Evolutionary conservation across 495 filamentous ascomycete species (phyloP), one percentile per base, ranked within the genome.

Genomic region (Tuber indicum): DNA sequence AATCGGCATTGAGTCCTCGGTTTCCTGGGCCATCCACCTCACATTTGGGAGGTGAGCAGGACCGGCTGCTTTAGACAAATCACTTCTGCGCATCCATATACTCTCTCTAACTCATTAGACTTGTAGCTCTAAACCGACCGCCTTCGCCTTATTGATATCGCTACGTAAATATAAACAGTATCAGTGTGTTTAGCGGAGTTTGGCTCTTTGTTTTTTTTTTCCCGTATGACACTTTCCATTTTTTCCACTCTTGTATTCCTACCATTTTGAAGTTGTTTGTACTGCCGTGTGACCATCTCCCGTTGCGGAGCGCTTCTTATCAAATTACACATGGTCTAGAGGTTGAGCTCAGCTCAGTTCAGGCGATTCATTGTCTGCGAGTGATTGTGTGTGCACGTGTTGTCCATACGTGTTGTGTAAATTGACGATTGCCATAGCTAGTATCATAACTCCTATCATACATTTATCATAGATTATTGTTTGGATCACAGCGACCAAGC

Each of bases 81-180:
- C 26, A 8, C 58, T 36, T 66, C 2, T 66, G 3, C 58, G 14
- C 26, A 66, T 17, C 26, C 58, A 66, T 19, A 36, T 12, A 66
- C 58, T 36, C 58, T 36, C 14, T 66, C 58, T 36, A 36, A 36
- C 12, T 66, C 58, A 17, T 66, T 66, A 66, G 58, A 66, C 26
- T 66, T 66, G 58, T 66, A 66, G 7, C 14, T 66, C 58, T 36
- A 17, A 17, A 66, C 58, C 58, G 26, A 32, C 32, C 36, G 12
- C 58, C 17, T 36, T 17, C 32, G 14, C 16, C 58, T 66, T 66
- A 36, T 36, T 66, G 12, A 66, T 66, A 66, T 17, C 58, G 32
- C 58, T 36, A 32, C 58, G 58, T 36, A 66, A 58, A 26, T 74
- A 73, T 36, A 72, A 74, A 76, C 52, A 71, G 23, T 71, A 66